Conservation (phyloP, 805 yeast species). For the Metschnikowia rubicola region DNA sequence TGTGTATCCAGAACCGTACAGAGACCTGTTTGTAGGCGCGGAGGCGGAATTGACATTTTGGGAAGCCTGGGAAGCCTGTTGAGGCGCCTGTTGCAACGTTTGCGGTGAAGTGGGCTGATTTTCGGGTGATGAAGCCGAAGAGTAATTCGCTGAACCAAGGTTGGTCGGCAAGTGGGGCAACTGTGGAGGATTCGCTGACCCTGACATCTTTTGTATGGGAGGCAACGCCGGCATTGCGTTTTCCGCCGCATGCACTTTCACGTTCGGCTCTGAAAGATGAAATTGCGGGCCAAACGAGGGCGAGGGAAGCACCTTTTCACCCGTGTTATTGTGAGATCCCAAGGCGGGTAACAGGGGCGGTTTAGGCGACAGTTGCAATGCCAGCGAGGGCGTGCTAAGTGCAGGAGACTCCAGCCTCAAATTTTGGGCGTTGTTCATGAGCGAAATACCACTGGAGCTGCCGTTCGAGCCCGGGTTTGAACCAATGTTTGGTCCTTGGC, state of each 20-base stretch:
- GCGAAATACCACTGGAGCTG: conserved; percentile 27
- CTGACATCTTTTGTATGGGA: conserved; percentile 22
- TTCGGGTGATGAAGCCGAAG: conserved; percentile 8
- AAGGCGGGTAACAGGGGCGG: conserved; percentile 35
- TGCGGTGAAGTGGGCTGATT: conserved; percentile 1
- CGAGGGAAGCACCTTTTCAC: conserved; percentile 26
- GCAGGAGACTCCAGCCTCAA: conserved; percentile 8
- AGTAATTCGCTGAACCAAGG: conserved; percentile 3
- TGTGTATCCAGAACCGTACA: conserved; percentile 2
- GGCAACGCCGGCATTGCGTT: conserved; percentile 17
- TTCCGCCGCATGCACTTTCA: conserved; percentile 7
- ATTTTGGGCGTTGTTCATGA: conserved; percentile 23
- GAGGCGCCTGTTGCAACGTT: neutral
- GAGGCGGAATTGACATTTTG: conserved; percentile 1
- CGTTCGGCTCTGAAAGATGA: conserved; percentile 18
- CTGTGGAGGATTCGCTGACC: conserved; percentile 3
- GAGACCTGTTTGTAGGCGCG: neutral
- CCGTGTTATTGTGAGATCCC: conserved; percentile 13
- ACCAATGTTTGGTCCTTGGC: neutral
- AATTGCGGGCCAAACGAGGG: conserved; percentile 49
- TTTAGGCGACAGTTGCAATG: conserved; percentile 24
- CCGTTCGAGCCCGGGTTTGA: neutral
- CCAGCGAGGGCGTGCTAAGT: conserved; percentile 38
- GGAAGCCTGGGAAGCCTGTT: neutral
- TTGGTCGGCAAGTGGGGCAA: conserved; percentile 26